Base-by-base conservation (phyloP, 352 stramenopile species). In the Phytophthora kernoviae region DNA sequence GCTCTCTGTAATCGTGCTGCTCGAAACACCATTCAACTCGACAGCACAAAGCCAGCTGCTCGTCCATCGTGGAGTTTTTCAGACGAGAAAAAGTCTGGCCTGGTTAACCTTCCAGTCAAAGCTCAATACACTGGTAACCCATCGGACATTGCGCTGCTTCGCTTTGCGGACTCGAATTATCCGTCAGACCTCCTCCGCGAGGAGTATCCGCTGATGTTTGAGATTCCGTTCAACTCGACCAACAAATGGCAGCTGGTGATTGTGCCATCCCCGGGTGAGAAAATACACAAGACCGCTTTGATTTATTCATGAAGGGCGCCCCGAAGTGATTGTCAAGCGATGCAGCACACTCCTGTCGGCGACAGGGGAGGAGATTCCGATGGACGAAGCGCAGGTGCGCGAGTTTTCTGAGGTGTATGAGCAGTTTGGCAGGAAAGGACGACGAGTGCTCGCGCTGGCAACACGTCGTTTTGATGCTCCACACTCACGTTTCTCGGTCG, bases 271-370 rank as follows among this genome's bases (percentile, higher is more conserved):
- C 58, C 63, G 11, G 40, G 54, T n/a, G 46, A 75, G 8, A 40
- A 24, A 1, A 71, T 30, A 15, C 61, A 53, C 18, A 26, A n/a
- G n/a, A 10, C 15, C 62, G 39, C 33, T 78, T 75, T 37, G 74
- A 84, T 12, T 62, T 82, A 14, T 74, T 97, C 62, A 93, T 98
- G 69, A 99, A 99, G 76, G 96, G 96, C 37, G 96, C 94, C 96
- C 96, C 8, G 94, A 98, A 64, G 82, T 93, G 17, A 90, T 98
- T 57, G 66, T 98, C 24, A 77, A 82, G 47, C 73, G 88, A 34
- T 98, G 96, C 72, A 81, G 62, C 32, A 85, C 81, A 7, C 81
- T 84, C 37, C 44, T 96, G 53, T 60, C 44, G 7, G 27, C 75
- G 18, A 81, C 93, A 30, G 89, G 84, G 27, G 39, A 66, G 15